Conservation (phyloP, 2,329 filamentous ascomycete species). For the Dothistroma septosporum region DNA sequence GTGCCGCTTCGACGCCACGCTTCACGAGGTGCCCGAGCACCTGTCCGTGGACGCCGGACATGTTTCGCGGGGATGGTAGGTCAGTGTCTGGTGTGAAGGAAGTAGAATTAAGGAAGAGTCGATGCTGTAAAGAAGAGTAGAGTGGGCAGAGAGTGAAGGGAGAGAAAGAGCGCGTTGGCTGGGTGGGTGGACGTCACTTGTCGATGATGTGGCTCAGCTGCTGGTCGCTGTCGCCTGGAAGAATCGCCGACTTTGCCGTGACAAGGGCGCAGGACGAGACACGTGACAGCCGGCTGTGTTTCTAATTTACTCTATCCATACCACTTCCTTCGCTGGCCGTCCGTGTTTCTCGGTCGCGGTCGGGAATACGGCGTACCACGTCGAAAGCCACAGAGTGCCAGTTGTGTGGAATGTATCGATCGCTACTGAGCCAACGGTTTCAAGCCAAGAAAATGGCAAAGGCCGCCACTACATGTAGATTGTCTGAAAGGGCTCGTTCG, state of each 20-base stretch:
- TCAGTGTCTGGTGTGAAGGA: neutral
- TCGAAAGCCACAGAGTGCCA: no score
- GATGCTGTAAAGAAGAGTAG: neutral
- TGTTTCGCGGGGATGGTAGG: conserved; percentile 10
- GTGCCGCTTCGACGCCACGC: conserved; percentile 31
- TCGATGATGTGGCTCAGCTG: neutral
- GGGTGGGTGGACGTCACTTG: neutral
- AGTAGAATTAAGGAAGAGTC: neutral
- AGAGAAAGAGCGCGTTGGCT: neutral
- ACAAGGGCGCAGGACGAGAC: neutral
- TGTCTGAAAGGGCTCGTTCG: no score
- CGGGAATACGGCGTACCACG: no score
- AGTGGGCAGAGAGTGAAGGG: neutral
- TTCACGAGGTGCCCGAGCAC: conserved; percentile 33
- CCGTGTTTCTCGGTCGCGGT: no score
- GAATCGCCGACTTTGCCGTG: neutral
- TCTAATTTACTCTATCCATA: neutral
- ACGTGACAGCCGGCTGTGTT: neutral
- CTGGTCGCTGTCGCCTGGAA: neutral
- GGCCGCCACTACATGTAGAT: no score
- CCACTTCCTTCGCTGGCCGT: no score
- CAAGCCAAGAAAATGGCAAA: no score
- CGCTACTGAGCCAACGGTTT: no score
- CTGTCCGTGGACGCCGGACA: conserved; percentile 28
- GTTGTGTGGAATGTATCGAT: no score